Base-by-base conservation (phyloP, 2,329 filamentous ascomycete species). In the Apiospora rasikravindrae region DNA sequence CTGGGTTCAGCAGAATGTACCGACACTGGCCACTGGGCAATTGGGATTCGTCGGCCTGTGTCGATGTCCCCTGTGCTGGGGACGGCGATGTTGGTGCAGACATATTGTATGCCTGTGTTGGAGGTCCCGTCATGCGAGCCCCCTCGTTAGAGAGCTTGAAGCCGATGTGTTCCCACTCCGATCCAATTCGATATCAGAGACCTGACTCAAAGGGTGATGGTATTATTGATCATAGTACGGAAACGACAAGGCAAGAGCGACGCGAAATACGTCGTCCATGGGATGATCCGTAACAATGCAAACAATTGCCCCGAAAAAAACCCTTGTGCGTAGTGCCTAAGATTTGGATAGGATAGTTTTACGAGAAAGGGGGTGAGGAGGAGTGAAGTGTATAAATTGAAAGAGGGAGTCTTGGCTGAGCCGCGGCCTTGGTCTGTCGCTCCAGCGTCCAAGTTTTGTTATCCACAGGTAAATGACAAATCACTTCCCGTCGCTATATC, bases 1-100 rank as follows among this genome's bases (percentile, higher is more conserved):
- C 87, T 7, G 88, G 87, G 71, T 87, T 83, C 40, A 88, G 82
- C 42, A 91, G 79, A 73, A 91, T 90, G 76, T 88, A 90, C 73
- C 88, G 87, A 75, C 89, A 91, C 75, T 89, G 87, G 44, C 89
- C 89, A 75, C 86, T 84, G 19, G 89, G 89, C 29, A 91, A 83
- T 69, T 83, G 83, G 49, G 83, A 74, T 70, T 88, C 86, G 71
- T 88, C 86, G 70, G 76, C 73, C 57, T 73, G 66, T 44, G 70
- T 26, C 26, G 66, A n/a, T 45, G 42, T 24, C 40, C 40, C 66
- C n/a, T 75, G 78, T 73, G 71, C 75, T 33, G 79, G 77, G 45
- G 80, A 79, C 51, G 75, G 76, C 47, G 81, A 77, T 61, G 78
- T 75, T 49, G 70, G 72, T 70, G 74, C 72, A 71, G 79, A 79